These are phyloP conservation scores for Naematelia encephala DNA, from an alignment of 768 basidiomycete species.

Conservation along the genomic window DNA sequence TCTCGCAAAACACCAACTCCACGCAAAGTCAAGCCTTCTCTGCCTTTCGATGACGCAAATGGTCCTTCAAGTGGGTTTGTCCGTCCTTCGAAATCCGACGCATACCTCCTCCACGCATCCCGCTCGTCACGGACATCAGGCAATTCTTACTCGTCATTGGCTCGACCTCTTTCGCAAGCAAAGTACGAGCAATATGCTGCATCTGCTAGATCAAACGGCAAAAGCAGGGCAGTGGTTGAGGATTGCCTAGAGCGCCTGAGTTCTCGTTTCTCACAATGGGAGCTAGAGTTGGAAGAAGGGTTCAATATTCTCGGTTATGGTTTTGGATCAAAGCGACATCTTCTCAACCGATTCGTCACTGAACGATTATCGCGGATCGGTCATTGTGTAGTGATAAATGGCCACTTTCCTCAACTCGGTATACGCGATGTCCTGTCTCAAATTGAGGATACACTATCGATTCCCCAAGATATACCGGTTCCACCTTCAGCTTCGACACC, in stretches of 20 bases:
- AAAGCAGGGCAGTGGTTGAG: slow-evolving; percentile 14
- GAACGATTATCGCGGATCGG: slow-evolving; percentile 60
- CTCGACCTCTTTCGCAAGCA: slow-evolving; percentile 60
- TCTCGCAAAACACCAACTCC: slow-evolving; percentile 20
- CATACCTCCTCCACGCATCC: slow-evolving; percentile 63
- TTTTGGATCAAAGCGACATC: slow-evolving; percentile 74
- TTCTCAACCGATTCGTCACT: slow-evolving; percentile 72
- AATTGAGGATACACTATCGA: slow-evolving; percentile 50
- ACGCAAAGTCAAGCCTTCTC: slow-evolving; percentile 3
- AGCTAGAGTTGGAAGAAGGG: slow-evolving; percentile 70
- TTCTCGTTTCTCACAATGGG: slow-evolving; percentile 56
- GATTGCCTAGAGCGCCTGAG: slow-evolving; percentile 45
- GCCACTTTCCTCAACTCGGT: slow-evolving; percentile 65
- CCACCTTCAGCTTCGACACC: slow-evolving; percentile 43
- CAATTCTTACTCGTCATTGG: slow-evolving; percentile 71
- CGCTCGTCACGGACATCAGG: slow-evolving; percentile 66
- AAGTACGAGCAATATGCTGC: slow-evolving; percentile 32
- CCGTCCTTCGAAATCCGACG: slow-evolving; percentile 72
- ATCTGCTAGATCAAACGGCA: slow-evolving; percentile 10
- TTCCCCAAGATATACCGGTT: slow-evolving; percentile 32
- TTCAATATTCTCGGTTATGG: slow-evolving; percentile 89
- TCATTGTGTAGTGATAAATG: slow-evolving; percentile 74
- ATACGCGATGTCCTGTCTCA: slow-evolving; percentile 62
- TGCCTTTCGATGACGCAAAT: background rate
- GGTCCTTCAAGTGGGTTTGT: slow-evolving; percentile 50